A percentile compares a stretch with the other conserved stretches of the same genome.
These are phyloP conservation scores for slime mould (Dictyostelium discoideum) DNA, from an alignment of 78 protist species.

Conservation along the genomic window dicty_2.7 NC_007088.5:6693001-6693500, in stretches of 20 bases:
- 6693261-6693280: slow-evolving; percentile 86
- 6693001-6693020: slow-evolving; percentile 48
- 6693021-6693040: slow-evolving; percentile 35
- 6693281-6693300: slow-evolving; percentile 88
- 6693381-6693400: slow-evolving; percentile 87
- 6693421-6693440: slow-evolving; percentile 63
- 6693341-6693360: slow-evolving; percentile 87
- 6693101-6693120: slow-evolving; percentile 48
- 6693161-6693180: slow-evolving; percentile 84
- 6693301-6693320: slow-evolving; percentile 81
- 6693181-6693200: slow-evolving; percentile 75
- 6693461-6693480: slow-evolving; percentile 67
- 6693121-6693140: slow-evolving; percentile 71
- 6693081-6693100: slow-evolving; percentile 84
- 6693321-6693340: slow-evolving; percentile 52
- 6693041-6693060: slow-evolving; percentile 36
- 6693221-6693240: slow-evolving; percentile 67
- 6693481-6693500: slow-evolving; percentile 60
- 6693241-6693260: slow-evolving; percentile 62
- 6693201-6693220: slow-evolving; percentile 82
- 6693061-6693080: slow-evolving; percentile 13
- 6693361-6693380: slow-evolving; percentile 88
- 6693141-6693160: slow-evolving; percentile 70
- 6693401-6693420: slow-evolving; percentile 89
- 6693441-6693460: slow-evolving; percentile 82